Base-by-base conservation (phyloP, 371 early-diverging fungal genomes). In the Scutellospora calospora region DNA sequence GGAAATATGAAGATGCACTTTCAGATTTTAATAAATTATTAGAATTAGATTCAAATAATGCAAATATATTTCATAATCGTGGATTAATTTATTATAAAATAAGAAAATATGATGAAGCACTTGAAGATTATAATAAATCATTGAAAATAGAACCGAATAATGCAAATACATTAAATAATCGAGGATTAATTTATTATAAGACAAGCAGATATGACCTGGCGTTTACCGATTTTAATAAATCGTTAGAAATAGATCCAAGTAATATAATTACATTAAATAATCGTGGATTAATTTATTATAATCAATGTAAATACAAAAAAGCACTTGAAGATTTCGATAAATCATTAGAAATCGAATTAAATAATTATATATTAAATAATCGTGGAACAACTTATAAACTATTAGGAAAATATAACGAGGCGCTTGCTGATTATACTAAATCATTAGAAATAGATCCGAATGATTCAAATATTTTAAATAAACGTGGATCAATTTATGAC, bases 101-200 rank as follows among this genome's bases (percentile, higher is more conserved):
- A 31, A 27, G 68, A 49, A 63, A 20, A 33, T 51, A 54, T 27
- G 79, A 65, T 1, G 31, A 66, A 38, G 79, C 79, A 20, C 27
- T 79, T 25, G 14, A 8, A 3, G 79, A 79, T 79, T 68, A 66
- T 12, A 38, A 79, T 54, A 66, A 45, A 38, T n/a, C 22, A 5
- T 66, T 79, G 35, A 5, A 22, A 52, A 20, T 52, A 12, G 68
- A 79, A 18, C 79, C 79, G 20, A 51, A 79, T 27, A 66, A 79
- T 54, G 12, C 27, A 18, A 66, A 31, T 22, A 45, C 79, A 9
- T 38, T 79, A 41, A 29, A 51, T 29, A 45, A 66, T 52, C 57
- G 76, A 18, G 60, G 76, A 0, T 57, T 59, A 25, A 38, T 41
- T n/a, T 57, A 35, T 27, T 41, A 27, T n/a, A n/a, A 27, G 11